phyloP scores from a whole-genome alignment of 495 filamentous ascomycete genomes.

The Tuber melanosporum region DNA sequence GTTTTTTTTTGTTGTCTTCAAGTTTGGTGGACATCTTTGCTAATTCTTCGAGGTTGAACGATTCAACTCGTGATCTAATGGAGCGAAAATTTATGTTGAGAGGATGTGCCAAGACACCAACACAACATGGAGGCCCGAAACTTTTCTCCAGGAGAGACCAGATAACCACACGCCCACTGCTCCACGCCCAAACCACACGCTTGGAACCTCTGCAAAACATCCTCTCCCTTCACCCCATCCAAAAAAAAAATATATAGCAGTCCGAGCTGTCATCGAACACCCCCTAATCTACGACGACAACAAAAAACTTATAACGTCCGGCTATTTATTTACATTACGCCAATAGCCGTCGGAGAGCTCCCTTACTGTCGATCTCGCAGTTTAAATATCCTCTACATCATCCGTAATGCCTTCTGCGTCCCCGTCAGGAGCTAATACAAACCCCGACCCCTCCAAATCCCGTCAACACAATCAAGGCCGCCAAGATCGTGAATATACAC shows the following conservation, averaged over 20 bases:
- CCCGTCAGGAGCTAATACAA: constrained; percentile 64
- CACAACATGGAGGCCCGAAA: constrained; percentile 22
- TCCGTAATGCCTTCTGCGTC: constrained; percentile 69
- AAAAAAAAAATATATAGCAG: background rate
- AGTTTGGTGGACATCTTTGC: background rate
- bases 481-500: constrained; percentile 78
- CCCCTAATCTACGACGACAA: background rate
- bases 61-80: background rate
- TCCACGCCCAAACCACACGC: constrained; percentile 10
- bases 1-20: constrained; percentile 18
- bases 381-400: constrained; percentile 1
- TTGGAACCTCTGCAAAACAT: background rate
- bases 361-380: background rate
- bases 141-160: constrained; percentile 23
- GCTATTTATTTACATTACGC: background rate
- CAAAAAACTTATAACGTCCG: background rate
- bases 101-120: constrained; percentile 18
- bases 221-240: constrained; percentile 16
- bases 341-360: constrained; percentile 6
- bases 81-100: background rate
- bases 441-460: constrained; percentile 56
- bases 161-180: constrained; percentile 23
- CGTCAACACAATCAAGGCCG: constrained; percentile 91
- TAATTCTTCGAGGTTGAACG: background rate
- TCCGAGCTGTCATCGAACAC: background rate